Evolutionary conservation across 2,329 filamentous ascomycete genomes (phyloP).

Genomic region (Trichoderma simmonsii): DNA sequence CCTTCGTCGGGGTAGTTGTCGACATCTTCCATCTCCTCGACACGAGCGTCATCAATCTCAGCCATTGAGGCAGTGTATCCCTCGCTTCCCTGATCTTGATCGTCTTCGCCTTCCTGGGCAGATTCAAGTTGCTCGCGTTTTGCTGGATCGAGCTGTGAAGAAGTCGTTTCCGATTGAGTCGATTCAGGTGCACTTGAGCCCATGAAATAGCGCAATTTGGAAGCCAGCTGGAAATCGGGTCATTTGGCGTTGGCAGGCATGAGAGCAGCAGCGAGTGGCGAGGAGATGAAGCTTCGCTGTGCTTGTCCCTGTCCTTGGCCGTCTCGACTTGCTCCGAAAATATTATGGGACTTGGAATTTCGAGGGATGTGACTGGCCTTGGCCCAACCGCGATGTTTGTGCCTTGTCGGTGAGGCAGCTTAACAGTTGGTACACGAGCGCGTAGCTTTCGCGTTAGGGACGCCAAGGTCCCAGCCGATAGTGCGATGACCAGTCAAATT

Average conservation of each 20-base stretch:
- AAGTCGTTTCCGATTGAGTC: conserved; percentile 22
- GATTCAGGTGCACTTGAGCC: conserved; percentile 28
- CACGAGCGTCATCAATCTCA: conserved; percentile 25
- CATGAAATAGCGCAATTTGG: conserved; percentile 30
- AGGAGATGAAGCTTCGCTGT: background rate
- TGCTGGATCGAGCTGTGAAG: background rate
- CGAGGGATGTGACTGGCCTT: conserved; percentile 10
- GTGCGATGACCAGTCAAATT: background rate
- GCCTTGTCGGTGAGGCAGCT: conserved; percentile 16
- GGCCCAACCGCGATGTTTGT: background rate
- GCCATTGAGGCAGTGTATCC: conserved; percentile 22
- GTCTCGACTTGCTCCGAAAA: background rate
- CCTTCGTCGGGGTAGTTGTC: conserved; percentile 26
- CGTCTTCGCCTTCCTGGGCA: conserved; percentile 21
- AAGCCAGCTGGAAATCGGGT: conserved; percentile 34
- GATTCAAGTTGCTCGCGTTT: conserved; percentile 19
- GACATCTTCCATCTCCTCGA: conserved; percentile 28
- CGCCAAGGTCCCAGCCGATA: background rate
- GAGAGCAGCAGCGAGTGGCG: conserved; percentile 20
- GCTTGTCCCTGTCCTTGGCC: background rate
- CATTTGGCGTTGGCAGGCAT: conserved; percentile 34
- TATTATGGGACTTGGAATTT: conserved; percentile 16
- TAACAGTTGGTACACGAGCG: background rate
- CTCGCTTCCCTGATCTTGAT: conserved; percentile 21
- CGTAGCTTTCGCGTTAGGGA: too few species aligned